These are phyloP conservation scores for Mucor piriformis DNA, from an alignment of 371 early-diverging fungal species.

Conservation along the genomic window DNA sequence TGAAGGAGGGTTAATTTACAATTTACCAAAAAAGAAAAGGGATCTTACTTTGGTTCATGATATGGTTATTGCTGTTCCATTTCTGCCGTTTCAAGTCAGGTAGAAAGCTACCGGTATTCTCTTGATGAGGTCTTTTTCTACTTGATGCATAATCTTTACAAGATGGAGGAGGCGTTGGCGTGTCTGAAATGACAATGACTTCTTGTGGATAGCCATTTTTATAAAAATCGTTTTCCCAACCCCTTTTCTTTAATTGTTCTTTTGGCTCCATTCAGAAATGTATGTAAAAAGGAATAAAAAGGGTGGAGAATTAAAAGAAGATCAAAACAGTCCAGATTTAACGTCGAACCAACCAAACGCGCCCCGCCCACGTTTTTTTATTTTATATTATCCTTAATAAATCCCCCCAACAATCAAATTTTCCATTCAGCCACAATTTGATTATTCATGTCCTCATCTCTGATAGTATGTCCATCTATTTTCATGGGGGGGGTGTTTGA, in stretches of 20 bases:
- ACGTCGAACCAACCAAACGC: not conserved
- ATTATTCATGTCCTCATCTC: too few relatives aligned
- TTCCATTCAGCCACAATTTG: too few relatives aligned
- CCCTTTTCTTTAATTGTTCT: constrained; percentile 4
- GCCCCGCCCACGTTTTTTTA: not conserved
- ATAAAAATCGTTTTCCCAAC: constrained; percentile 59
- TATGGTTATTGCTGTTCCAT: constrained; percentile 1
- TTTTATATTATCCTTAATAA: too few relatives aligned
- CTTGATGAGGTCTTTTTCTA: not conserved
- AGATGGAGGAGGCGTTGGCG: constrained; percentile 35
- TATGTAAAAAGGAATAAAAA: not conserved
- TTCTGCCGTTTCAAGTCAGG: constrained; percentile 6
- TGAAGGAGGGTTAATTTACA: not conserved
- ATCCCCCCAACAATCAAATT: too few relatives aligned
- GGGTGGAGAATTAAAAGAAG: not conserved
- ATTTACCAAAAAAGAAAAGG: not conserved
- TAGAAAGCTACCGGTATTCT: not conserved
- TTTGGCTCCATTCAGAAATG: constrained; percentile 1
- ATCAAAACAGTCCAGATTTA: not conserved
- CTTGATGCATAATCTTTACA: not conserved
- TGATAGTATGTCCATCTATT: too few relatives aligned
- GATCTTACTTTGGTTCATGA: constrained; percentile 17
- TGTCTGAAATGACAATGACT: constrained; percentile 61
- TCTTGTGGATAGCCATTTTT: constrained; percentile 61
- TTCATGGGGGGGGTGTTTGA: too few relatives aligned